phyloP scores from a whole-genome alignment of 352 stramenopile genomes.

The Pythium brachiatum region DNA sequence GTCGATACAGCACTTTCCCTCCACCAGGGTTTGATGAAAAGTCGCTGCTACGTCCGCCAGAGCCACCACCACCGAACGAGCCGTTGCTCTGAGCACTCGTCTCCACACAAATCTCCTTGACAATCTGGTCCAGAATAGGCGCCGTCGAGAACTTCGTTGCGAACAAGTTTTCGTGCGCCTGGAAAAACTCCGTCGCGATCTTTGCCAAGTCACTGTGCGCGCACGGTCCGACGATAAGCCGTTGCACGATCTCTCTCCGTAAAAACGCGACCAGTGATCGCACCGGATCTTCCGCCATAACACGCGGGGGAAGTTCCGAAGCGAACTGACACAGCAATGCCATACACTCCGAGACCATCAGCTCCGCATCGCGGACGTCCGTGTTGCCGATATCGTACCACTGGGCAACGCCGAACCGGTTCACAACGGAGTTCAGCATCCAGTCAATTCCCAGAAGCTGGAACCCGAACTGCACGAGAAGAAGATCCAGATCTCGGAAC shows the following conservation, averaged over 20 bases:
- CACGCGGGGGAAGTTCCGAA: constrained; percentile 71
- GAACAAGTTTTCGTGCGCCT: constrained; percentile 74
- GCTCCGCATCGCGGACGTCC: constrained; percentile 49
- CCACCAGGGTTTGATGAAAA: constrained; percentile 26
- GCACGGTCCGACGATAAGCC: constrained; percentile 75
- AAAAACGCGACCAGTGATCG: constrained; percentile 69
- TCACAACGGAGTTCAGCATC: constrained; percentile 72
- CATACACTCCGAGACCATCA: constrained; percentile 83
- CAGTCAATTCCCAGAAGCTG: constrained; percentile 71
- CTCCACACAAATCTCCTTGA: constrained; percentile 69
- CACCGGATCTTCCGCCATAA: constrained; percentile 42
- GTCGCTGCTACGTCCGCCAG: constrained; percentile 18
- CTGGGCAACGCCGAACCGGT: constrained; percentile 61
- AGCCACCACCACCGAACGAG: background rate
- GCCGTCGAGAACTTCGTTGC: constrained; percentile 65
- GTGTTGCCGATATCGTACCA: constrained; percentile 50
- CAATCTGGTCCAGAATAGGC: constrained; percentile 65
- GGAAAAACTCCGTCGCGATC: constrained; percentile 81
- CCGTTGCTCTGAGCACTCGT: constrained; percentile 7
- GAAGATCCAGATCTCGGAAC: constrained; percentile 80
- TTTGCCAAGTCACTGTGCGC: constrained; percentile 85
- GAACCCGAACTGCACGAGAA: constrained; percentile 79
- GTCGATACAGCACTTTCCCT: constrained; percentile 72
- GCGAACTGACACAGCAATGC: constrained; percentile 71
- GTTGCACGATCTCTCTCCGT: constrained; percentile 75